These are phyloP conservation scores for Talaromyces sp. DNA, from an alignment of 2,329 filamentous ascomycete genomes.

Conservation along the genomic window DNA sequence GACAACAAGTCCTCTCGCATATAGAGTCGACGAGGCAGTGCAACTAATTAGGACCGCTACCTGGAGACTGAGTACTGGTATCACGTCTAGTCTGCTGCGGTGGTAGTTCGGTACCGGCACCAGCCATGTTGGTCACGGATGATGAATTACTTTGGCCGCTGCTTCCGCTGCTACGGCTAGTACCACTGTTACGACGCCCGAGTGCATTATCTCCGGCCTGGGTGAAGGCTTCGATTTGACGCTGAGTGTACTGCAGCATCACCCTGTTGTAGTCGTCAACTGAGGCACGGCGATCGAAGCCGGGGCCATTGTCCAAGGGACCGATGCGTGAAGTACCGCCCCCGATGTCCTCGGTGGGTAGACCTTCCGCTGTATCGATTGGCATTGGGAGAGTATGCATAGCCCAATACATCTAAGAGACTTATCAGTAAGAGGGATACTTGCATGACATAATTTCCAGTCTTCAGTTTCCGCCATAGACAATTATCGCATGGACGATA, in stretches of 20 bases:
- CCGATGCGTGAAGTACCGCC: neutral
- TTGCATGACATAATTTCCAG: neutral
- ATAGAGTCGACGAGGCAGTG: neutral
- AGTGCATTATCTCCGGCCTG: constrained; percentile 17
- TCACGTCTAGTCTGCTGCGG: constrained; percentile 13
- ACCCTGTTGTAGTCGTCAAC: constrained; percentile 37
- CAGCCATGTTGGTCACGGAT: constrained; percentile 19
- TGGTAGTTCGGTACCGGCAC: constrained; percentile 19
- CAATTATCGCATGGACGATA: neutral
- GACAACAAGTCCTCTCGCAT: neutral
- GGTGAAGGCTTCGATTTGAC: constrained; percentile 31
- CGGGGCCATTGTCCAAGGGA: neutral
- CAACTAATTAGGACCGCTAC: neutral
- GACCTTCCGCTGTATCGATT: constrained; percentile 1
- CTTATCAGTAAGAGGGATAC: neutral
- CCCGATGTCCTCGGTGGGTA: constrained; percentile 6
- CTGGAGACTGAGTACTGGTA: neutral
- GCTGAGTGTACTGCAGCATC: constrained; percentile 37
- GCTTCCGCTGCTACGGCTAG: constrained; percentile 27
- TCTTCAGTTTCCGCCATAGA: no score
- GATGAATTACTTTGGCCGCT: constrained; percentile 28
- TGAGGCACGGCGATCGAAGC: constrained; percentile 16
- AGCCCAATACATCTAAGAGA: neutral
- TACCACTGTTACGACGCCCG: constrained; percentile 11
- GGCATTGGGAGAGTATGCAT: constrained; percentile 10